phyloP scores from a whole-genome alignment of 2,329 filamentous ascomycete genomes.

The Cryphonectria carpinicola region DNA sequence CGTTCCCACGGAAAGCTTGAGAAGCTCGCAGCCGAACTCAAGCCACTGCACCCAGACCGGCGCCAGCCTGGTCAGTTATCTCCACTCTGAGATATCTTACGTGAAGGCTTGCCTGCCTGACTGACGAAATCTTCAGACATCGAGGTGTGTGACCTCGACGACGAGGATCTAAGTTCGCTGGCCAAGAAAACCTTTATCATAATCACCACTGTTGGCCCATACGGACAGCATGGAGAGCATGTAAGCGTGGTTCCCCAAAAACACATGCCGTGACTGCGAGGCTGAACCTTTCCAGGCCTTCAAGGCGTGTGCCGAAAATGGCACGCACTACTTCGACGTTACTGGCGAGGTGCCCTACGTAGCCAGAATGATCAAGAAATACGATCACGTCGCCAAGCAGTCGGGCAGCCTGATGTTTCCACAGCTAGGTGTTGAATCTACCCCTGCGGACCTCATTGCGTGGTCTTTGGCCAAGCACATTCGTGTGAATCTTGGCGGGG shows the following conservation, averaged over 20 bases:
- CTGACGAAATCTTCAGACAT: slow-evolving; percentile 44
- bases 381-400: slow-evolving; percentile 55
- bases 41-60: slow-evolving; percentile 70
- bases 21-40: slow-evolving; percentile 67
- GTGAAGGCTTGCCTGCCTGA: neutral
- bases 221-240: slow-evolving; percentile 58
- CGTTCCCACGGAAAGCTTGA: slow-evolving; percentile 79
- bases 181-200: slow-evolving; percentile 61
- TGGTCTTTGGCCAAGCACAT: slow-evolving; percentile 57
- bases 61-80: slow-evolving; percentile 64
- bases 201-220: slow-evolving; percentile 64
- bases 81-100: neutral
- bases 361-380: slow-evolving; percentile 62
- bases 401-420: slow-evolving; percentile 64
- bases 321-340: slow-evolving; percentile 67
- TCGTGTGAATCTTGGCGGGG: slow-evolving; percentile 52
- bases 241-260: slow-evolving; percentile 10
- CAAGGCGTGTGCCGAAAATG: slow-evolving; percentile 63
- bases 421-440: slow-evolving; percentile 65
- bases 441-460: slow-evolving; percentile 62
- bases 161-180: slow-evolving; percentile 50
- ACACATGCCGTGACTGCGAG: neutral
- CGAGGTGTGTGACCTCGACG: slow-evolving; percentile 55
- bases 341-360: slow-evolving; percentile 65
- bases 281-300: slow-evolving; percentile 46